A percentile compares a stretch with the other conserved stretches of the same genome.
These are phyloP conservation scores for Solanum chilense DNA, from an alignment of 257 asterid species.

Conservation along the genomic window DNA sequence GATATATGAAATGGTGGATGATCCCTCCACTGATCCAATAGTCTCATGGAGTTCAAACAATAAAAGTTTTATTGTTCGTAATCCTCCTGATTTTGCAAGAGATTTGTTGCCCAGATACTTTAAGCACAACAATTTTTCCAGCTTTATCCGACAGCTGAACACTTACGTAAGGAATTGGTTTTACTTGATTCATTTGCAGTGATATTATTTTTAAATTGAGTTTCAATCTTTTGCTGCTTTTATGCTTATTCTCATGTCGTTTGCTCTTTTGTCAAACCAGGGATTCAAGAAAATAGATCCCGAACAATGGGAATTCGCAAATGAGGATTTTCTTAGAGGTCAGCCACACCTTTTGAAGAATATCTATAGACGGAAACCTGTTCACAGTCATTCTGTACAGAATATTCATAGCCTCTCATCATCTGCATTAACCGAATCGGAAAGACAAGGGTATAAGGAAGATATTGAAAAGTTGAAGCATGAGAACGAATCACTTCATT, in stretches of 20 bases:
- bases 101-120: conserved; percentile 68
- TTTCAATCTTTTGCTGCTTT: not conserved
- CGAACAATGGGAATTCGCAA: conserved; percentile 90
- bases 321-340: conserved; percentile 69
- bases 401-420: conserved; percentile 17
- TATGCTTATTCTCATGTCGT: not conserved
- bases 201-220: not conserved
- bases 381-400: conserved; percentile 77
- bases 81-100: conserved; percentile 66
- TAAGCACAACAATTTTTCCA: conserved; percentile 87
- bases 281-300: conserved; percentile 91
- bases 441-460: conserved; percentile 53
- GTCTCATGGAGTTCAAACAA: conserved; percentile 71
- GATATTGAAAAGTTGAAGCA: conserved; percentile 49
- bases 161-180: conserved; percentile 47
- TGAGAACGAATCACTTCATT: conserved; percentile 41
- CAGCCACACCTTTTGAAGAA: conserved; percentile 69
- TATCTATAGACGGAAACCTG: conserved; percentile 86
- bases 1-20: conserved; percentile 94
- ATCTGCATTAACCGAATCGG: conserved; percentile 44
- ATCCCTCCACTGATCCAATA: conserved; percentile 45
- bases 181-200: not conserved
- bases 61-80: conserved; percentile 72
- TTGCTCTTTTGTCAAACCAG: conserved; percentile 17
- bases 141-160: conserved; percentile 85